A percentile compares a stretch with the other conserved stretches of the same genome.
Conservation (phyloP, 768 basidiomycete genomes). For the Saitozyma sp. region DNA sequence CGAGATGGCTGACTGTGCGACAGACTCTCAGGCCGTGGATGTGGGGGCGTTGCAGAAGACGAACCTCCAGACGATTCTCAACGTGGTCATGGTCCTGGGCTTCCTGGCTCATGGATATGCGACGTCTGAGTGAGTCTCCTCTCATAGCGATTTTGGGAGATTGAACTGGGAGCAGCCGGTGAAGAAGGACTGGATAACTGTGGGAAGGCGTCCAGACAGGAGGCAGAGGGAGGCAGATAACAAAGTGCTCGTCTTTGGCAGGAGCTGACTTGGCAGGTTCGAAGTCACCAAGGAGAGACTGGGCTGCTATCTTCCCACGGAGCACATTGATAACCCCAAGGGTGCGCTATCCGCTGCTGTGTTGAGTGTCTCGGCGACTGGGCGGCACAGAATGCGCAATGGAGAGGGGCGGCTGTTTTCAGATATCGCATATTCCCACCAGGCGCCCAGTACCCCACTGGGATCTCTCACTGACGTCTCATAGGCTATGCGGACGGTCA, state of each 20-base stretch:
- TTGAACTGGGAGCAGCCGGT: too few species aligned
- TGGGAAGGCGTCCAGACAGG: too few species aligned
- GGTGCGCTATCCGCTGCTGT: background rate
- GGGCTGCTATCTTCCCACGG: constrained; percentile 73
- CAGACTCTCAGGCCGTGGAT: constrained; percentile 69
- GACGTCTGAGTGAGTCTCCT: constrained; percentile 13
- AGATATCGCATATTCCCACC: too few species aligned
- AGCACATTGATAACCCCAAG: constrained; percentile 90
- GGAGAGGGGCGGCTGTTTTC: too few species aligned
- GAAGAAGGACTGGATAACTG: too few species aligned
- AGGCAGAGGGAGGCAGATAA: too few species aligned
- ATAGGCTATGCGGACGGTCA: constrained; percentile 73
- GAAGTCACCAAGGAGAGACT: constrained; percentile 97
- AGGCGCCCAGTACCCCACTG: background rate
- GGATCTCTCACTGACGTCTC: background rate
- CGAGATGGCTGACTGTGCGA: constrained; percentile 7
- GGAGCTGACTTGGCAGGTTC: constrained; percentile 62
- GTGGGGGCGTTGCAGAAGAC: constrained; percentile 71
- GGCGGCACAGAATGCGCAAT: too few species aligned
- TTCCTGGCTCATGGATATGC: constrained; percentile 62
- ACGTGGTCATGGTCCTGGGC: constrained; percentile 83
- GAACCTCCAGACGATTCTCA: constrained; percentile 74
- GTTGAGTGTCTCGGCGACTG: too few species aligned
- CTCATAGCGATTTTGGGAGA: background rate
- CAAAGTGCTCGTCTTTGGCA: too few species aligned